These are phyloP conservation scores for Xylaria sp. DNA, from an alignment of 495 filamentous ascomycete species.

Conservation along the genomic window DNA sequence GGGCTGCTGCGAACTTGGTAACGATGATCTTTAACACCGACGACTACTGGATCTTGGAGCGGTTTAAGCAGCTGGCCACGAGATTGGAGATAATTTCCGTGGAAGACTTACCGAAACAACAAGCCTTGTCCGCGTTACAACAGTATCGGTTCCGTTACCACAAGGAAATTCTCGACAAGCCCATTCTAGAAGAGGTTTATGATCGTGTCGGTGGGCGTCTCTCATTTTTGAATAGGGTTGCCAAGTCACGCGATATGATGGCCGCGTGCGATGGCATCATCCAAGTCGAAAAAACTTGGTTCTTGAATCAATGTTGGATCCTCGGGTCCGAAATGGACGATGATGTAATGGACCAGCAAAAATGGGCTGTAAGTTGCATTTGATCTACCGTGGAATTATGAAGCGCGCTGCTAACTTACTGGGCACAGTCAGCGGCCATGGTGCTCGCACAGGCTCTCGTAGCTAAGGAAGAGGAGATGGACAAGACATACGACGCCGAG, in stretches of 20 bases:
- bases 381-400: background rate
- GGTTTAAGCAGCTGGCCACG: constrained; percentile 86
- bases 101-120: constrained; percentile 75
- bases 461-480: constrained; percentile 74
- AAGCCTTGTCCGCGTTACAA: constrained; percentile 75
- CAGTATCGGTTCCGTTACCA: constrained; percentile 78
- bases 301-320: constrained; percentile 94
- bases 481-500: constrained; percentile 65
- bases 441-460: constrained; percentile 91
- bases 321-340: constrained; percentile 94
- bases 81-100: constrained; percentile 91
- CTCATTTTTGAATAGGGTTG: constrained; percentile 84
- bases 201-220: constrained; percentile 84
- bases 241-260: constrained; percentile 79
- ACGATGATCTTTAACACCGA: constrained; percentile 93
- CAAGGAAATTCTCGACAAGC: constrained; percentile 58
- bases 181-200: constrained; percentile 78
- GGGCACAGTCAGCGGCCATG: constrained; percentile 79
- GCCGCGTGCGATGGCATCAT: constrained; percentile 80
- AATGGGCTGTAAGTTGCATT: constrained; percentile 73
- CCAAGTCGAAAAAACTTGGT: constrained; percentile 87
- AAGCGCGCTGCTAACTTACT: constrained; percentile 23
- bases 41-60: constrained; percentile 98
- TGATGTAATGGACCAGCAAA: constrained; percentile 99
- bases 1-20: constrained; percentile 87